These are phyloP conservation scores for Nemania diffusa DNA, from an alignment of 2,329 filamentous ascomycete genomes.

Conservation along the genomic window DNA sequence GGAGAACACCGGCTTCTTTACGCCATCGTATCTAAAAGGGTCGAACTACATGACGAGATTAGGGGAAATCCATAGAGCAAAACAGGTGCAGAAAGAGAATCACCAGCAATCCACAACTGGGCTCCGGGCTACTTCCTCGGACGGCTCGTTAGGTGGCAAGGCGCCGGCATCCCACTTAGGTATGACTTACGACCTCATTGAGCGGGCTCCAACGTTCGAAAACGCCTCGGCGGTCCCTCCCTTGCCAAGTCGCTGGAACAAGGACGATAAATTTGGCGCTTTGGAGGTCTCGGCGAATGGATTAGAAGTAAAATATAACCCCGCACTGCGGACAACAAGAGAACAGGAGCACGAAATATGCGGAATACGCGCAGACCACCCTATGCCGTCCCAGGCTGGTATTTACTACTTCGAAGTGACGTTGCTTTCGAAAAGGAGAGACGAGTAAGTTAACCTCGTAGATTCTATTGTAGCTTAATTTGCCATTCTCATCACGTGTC, in stretches of 20 bases:
- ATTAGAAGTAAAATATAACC: constrained; percentile 72
- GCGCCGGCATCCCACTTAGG: constrained; percentile 74
- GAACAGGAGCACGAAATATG: constrained; percentile 79
- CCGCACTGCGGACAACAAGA: constrained; percentile 55
- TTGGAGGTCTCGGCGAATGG: constrained; percentile 81
- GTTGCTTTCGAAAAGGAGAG: constrained; percentile 61
- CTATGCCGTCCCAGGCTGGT: constrained; percentile 89
- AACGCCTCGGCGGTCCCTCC: constrained; percentile 70
- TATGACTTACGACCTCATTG: constrained; percentile 85
- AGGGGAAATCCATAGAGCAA: constrained; percentile 74
- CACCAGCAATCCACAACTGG: constrained; percentile 54
- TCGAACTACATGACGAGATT: constrained; percentile 83
- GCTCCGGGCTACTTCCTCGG: constrained; percentile 36
- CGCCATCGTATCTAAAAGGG: constrained; percentile 82
- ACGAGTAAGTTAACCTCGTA: constrained; percentile 59
- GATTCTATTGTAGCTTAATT: constrained; percentile 7
- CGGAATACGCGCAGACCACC: constrained; percentile 82
- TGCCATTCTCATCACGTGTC: constrained; percentile 32
- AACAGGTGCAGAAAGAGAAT: constrained; percentile 61
- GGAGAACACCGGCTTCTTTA: constrained; percentile 70
- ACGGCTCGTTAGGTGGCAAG: constrained; percentile 64
- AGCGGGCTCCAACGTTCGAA: constrained; percentile 71
- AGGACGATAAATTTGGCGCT: constrained; percentile 75
- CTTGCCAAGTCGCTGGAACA: constrained; percentile 85
- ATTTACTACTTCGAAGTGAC: constrained; percentile 91